These are phyloP conservation scores for Blastomyces parvus DNA, from an alignment of 2,329 filamentous ascomycete genomes.

Conservation along the genomic window DNA sequence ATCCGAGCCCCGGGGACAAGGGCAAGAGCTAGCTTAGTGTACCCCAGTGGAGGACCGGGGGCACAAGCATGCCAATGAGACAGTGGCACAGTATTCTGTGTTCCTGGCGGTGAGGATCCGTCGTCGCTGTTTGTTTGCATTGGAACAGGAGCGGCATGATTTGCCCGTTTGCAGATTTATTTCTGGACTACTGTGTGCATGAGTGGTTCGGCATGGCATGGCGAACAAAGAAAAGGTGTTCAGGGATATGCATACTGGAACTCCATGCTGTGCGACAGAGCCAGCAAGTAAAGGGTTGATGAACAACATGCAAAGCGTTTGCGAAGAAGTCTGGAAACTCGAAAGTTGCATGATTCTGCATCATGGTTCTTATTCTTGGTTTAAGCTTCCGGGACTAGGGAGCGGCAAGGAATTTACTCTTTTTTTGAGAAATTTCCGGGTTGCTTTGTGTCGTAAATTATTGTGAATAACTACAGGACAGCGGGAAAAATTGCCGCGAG, in stretches of 20 bases:
- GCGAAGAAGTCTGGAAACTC: not conserved
- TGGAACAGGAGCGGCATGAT: not conserved
- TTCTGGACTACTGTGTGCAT: not conserved
- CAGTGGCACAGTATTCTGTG: not conserved
- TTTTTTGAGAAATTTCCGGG: too few species aligned
- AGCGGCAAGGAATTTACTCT: not conserved
- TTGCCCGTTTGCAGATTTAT: not conserved
- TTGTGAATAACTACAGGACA: too few species aligned
- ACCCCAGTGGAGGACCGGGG: not conserved
- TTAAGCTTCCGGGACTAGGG: not conserved
- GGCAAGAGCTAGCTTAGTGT: not conserved
- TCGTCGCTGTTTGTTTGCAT: not conserved
- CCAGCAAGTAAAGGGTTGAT: not conserved
- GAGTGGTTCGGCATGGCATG: not conserved
- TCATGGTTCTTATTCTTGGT: not conserved
- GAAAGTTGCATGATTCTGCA: not conserved
- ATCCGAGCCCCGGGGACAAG: not conserved
- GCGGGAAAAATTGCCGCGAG: too few species aligned
- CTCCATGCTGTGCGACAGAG: not conserved
- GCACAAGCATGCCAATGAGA: not conserved
- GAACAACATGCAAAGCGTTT: not conserved
- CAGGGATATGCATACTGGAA: not conserved
- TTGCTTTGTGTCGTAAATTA: not conserved
- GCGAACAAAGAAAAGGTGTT: not conserved
- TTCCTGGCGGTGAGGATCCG: slow-evolving; percentile 4